Base-by-base conservation (phyloP, 2,329 filamentous ascomycete species). In the Penicillium frequentans region DNA sequence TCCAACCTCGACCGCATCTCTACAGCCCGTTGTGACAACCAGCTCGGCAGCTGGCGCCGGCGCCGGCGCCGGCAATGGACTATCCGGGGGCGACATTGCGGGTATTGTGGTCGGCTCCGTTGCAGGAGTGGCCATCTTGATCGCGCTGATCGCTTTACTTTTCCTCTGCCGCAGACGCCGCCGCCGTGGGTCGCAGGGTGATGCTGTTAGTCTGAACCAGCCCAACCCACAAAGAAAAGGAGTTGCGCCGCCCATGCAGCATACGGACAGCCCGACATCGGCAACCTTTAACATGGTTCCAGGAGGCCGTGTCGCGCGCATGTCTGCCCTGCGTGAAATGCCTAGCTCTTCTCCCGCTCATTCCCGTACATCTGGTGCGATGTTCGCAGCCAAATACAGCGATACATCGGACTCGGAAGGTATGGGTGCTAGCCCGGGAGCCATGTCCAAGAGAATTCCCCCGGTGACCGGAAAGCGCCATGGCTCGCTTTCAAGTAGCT, bases 401-500 rank as follows among this genome's bases (percentile, higher is more conserved):
- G 76, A 79, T 61, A 71, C 73, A 1, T 79, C 77, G 4, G 77
- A 79, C 54, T 92, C 90, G 1, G 89, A 91, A 66, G 87, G 86
- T 14, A 89, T 87, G 67, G 84, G 83, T 45, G 84, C 86, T 53
- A 93, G 89, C 64, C 90, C 90, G 10, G 84, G 83, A n/a, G 90
- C 89, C 2, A 85, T 87, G 62, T 81, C 76, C 53, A 84, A 83
- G 63, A 70, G 64, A 52, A 75, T 73, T 47, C 75, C 73, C 1
- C 78, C 78, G 10, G 70, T 74, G 7, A 74, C 77, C 60, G 80
- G 82, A 35, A 89, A 90, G 73, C 86, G 92, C 60, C 87, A 89
- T 59, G 93, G 90, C n/a, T 98, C 95, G 4, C 82, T 98, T 1
- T 96, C 93, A 0, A 96, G 91, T 72, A 86, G 84, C 62, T 96